Evolutionary conservation across 108 stramenopile genomes (phyloP).

Genomic region (Bacterosira constricta): DNA sequence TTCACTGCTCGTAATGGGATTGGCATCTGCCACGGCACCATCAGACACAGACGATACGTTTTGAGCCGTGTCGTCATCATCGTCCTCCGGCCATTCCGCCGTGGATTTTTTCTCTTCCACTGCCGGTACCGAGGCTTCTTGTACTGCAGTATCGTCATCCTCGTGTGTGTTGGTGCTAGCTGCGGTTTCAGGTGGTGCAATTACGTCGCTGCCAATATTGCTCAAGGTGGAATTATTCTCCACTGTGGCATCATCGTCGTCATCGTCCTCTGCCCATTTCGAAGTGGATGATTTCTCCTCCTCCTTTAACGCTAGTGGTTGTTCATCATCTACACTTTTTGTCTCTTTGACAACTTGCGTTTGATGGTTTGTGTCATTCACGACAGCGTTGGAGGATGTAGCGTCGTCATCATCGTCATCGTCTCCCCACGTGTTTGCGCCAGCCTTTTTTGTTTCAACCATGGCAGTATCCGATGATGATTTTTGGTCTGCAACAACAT

Average conservation of each 20-base stretch:
- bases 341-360: neutral
- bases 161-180: too few relatives aligned
- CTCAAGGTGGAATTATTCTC: too few relatives aligned
- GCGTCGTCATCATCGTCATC: conserved; percentile 7
- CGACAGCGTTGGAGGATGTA: too few relatives aligned
- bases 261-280: too few relatives aligned
- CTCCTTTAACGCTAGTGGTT: neutral
- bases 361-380: too few relatives aligned
- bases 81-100: neutral
- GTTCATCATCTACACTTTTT: neutral
- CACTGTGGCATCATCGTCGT: too few relatives aligned
- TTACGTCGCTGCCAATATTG: too few relatives aligned
- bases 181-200: too few relatives aligned
- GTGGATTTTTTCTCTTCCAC: neutral
- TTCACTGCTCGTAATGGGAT: neutral
- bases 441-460: neutral
- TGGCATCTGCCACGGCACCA: neutral
- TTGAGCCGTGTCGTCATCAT: neutral
- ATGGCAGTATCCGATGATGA: too few relatives aligned
- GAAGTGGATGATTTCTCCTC: too few relatives aligned
- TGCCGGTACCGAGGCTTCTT: neutral
- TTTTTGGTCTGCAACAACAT: too few relatives aligned
- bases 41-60: neutral
- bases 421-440: neutral
- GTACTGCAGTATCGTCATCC: too few relatives aligned